Percentiles rank a stretch among this genome's conserved stretches.
phyloP scores from a whole-genome alignment of 148 eudicot species.

The Linanthus parryae region DNA sequence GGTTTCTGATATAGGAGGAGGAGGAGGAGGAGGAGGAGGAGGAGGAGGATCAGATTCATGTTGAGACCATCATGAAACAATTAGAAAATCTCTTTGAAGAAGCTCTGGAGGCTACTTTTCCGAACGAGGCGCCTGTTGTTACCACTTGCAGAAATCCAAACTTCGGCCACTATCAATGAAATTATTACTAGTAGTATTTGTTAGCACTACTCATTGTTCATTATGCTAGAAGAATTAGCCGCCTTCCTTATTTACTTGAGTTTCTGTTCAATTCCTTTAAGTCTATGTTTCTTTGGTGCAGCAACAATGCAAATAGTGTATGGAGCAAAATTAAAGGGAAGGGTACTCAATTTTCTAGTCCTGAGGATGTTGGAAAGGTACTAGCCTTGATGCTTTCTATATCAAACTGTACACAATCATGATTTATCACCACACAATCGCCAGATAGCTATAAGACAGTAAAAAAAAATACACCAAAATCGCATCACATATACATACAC shows the following conservation, averaged over 20 bases:
- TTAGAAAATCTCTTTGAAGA: conserved; percentile 49
- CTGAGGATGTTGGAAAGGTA: conserved; percentile 79
- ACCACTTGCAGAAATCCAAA: conserved; percentile 50
- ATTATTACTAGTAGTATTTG: conserved; percentile 9
- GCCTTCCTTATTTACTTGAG: no score
- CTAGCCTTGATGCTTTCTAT: neutral
- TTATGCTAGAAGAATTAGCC: no score
- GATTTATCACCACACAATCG: no score
- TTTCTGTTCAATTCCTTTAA: no score
- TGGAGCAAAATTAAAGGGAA: conserved; percentile 60
- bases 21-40: no score
- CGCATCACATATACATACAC: no score
- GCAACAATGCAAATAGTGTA: conserved; percentile 92
- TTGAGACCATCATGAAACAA: conserved; percentile 54
- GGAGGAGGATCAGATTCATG: no score
- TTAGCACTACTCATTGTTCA: neutral
- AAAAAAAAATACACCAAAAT: no score
- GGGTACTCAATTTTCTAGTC: conserved; percentile 54
- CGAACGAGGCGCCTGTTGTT: conserved; percentile 59
- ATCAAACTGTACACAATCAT: no score
- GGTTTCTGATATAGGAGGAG: no score
- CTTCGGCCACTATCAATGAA: conserved; percentile 97
- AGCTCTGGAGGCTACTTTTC: conserved; percentile 61
- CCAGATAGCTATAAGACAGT: no score
- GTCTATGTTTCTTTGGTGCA: conserved; percentile 22